A percentile compares a stretch with the other conserved stretches of the same genome.
Evolutionary conservation across 2,329 filamentous ascomycete genomes (phyloP).

Genomic region (Stachybotrys chartarum): DNA sequence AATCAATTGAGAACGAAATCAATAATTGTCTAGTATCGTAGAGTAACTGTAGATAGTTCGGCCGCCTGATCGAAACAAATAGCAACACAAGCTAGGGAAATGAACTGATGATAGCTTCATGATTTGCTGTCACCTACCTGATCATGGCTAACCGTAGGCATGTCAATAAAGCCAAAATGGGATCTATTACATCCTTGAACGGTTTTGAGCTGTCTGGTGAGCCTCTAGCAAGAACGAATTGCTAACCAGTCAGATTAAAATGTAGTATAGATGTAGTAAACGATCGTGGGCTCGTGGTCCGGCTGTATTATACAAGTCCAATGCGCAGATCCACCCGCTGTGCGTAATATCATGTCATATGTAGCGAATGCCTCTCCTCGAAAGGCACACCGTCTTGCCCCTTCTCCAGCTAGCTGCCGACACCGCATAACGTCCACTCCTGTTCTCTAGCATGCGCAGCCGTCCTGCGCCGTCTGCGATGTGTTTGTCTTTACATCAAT

Average conservation of each 20-base stretch:
- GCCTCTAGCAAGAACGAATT: too few relatives aligned
- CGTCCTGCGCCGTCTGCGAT: slow-evolving; percentile 62
- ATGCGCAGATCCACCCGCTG: slow-evolving; percentile 22
- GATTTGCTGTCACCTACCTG: too few relatives aligned
- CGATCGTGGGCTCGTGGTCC: slow-evolving; percentile 24
- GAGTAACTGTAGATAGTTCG: too few relatives aligned
- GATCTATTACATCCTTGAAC: too few relatives aligned
- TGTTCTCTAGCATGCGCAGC: slow-evolving; percentile 43
- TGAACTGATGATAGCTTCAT: too few relatives aligned
- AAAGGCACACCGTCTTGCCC: background rate
- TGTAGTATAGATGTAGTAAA: slow-evolving; percentile 17
- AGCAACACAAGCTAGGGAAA: too few relatives aligned
- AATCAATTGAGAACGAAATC: too few relatives aligned
- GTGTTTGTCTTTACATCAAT: slow-evolving; percentile 87
- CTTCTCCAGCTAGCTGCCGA: background rate
- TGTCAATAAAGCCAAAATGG: too few relatives aligned
- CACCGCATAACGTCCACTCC: background rate
- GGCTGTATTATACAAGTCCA: slow-evolving; percentile 27
- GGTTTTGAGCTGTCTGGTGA: too few relatives aligned
- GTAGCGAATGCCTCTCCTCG: background rate
- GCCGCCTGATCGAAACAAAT: too few relatives aligned
- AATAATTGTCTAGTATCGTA: too few relatives aligned
- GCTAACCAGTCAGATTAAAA: slow-evolving; percentile 14
- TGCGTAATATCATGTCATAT: slow-evolving; percentile 21
- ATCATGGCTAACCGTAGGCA: too few relatives aligned